A percentile compares a stretch with the other conserved stretches of the same genome.
These are phyloP conservation scores for Isochrysis galbana DNA, from an alignment of 78 protist genomes.

Conservation along the genomic window DNA sequence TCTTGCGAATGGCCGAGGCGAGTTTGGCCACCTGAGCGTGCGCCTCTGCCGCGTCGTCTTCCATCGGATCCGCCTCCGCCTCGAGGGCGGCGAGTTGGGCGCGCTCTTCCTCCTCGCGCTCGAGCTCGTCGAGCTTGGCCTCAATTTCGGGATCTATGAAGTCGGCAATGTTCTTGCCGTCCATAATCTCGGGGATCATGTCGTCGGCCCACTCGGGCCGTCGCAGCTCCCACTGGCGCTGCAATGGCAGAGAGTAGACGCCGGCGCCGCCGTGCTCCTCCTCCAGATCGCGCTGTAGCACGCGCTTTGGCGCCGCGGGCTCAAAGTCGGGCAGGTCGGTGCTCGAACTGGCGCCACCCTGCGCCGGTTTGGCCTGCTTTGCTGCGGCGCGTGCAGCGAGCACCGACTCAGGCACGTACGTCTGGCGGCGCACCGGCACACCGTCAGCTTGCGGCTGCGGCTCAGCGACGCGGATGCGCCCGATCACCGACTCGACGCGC, in stretches of 20 bases:
- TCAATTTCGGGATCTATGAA: slow-evolving; percentile 94
- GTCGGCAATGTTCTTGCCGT: slow-evolving; percentile 96
- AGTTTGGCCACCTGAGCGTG: not conserved
- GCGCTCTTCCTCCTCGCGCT: slow-evolving; percentile 78
- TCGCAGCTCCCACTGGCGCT: not conserved
- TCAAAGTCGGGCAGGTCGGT: not conserved
- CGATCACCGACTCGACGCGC: slow-evolving; percentile 34
- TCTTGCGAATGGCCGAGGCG: too few relatives aligned
- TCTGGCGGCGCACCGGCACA: not conserved
- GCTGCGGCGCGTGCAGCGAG: not conserved
- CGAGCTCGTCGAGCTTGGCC: slow-evolving; percentile 76
- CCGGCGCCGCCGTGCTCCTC: slow-evolving; percentile 74
- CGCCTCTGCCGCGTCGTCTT: not conserved
- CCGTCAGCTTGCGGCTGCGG: slow-evolving; percentile 76
- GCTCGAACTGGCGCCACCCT: not conserved
- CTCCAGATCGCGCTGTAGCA: slow-evolving; percentile 50
- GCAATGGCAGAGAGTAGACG: slow-evolving; percentile 37
- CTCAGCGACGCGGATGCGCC: slow-evolving; percentile 79
- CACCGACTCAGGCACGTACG: slow-evolving; percentile 44
- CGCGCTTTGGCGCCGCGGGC: not conserved
- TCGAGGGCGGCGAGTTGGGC: not conserved
- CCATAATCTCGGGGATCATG: slow-evolving; percentile 95
- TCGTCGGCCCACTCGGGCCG: slow-evolving; percentile 88
- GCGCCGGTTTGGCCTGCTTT: not conserved
- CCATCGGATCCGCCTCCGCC: slow-evolving; percentile 20